These are phyloP conservation scores for Dactylonectria macrodidyma DNA, from an alignment of 2,329 filamentous ascomycete species.

Conservation along the genomic window DNA sequence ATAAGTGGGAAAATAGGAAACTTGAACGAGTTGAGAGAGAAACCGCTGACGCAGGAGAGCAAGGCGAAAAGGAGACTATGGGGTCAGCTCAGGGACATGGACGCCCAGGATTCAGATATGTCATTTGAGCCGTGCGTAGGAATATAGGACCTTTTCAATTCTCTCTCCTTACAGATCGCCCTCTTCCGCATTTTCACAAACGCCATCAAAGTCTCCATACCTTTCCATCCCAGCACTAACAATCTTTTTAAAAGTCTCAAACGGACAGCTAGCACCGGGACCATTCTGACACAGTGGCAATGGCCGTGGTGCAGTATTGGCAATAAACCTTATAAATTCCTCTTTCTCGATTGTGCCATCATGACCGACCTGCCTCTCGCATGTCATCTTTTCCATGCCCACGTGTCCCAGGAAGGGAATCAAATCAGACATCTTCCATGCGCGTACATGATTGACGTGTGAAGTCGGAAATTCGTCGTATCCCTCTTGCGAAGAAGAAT, in stretches of 20 bases:
- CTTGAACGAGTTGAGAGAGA: constrained; percentile 64
- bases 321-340: constrained; percentile 44
- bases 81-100: background rate
- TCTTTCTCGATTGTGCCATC: constrained; percentile 22
- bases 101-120: constrained; percentile 34
- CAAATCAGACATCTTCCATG: constrained; percentile 45
- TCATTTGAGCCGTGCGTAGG: constrained; percentile 1
- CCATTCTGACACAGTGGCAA: constrained; percentile 40
- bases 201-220: constrained; percentile 41
- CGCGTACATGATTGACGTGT: constrained; percentile 42
- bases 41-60: background rate
- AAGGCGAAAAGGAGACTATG: constrained; percentile 12
- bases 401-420: constrained; percentile 44
- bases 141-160: background rate
- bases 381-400: constrained; percentile 46
- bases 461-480: constrained; percentile 42
- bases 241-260: constrained; percentile 41
- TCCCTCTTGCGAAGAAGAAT: constrained; percentile 39
- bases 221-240: constrained; percentile 37
- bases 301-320: constrained; percentile 42
- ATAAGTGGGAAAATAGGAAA: constrained; percentile 73
- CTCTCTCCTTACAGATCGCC: constrained; percentile 30
- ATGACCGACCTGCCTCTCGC: constrained; percentile 17
- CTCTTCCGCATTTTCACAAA: constrained; percentile 40
- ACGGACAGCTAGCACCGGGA: constrained; percentile 40